Base-by-base conservation (phyloP, 2,329 filamentous ascomycete species). In the Lasiodiplodia hormozganensis region DNA sequence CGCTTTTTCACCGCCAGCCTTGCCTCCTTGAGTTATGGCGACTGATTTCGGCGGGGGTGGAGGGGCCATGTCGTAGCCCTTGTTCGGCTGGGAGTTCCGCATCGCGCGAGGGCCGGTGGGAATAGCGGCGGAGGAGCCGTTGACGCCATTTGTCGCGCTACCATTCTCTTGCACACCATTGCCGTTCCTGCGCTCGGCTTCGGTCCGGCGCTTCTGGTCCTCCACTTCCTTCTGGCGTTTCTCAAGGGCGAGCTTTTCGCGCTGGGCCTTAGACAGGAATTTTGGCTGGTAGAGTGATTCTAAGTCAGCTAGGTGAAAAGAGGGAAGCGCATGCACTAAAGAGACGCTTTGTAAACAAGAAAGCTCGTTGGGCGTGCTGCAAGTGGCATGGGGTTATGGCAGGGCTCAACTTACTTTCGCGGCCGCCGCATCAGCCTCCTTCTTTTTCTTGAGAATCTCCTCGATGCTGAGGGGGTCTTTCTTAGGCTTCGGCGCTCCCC, bases 381-480 rank as follows among this genome's bases (percentile, higher is more conserved):
- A 18, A 34, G 56, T 40, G 57, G 40, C 16, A n/a, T 36, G 28
- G 28, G 57, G 25, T 38, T 21, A 65, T 38, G 62, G 49, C 25
- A 43, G 58, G 14, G 40, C 28, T 56, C 31, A 23, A 38, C n/a
- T 73, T 82, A 88, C 86, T 81, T 96, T 97, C 67, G 92, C 87
- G 11, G 93, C 91, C 18, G 91, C 93, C 43, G 91, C 92, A 80
- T 96, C 93, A 34, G 92, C 91, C 70, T 92, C 93, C 76, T 92
- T 92, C 85, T 96, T 96, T 82, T 94, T 91, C 72, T 89, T 88
- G 25, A 97, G 82, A 4, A 97, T 86, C 74, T 97, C 92, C 79
- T 97, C 94, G 68, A 97, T 90, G 76, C 93, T 94, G 58, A 97
- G 83, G 10, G 92, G 92, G 74, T 75, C 80, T 57, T 77, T 79